Evolutionary conservation across 345 rosid species (phyloP).

Genomic region (Streptanthus diversifolius): DNA sequence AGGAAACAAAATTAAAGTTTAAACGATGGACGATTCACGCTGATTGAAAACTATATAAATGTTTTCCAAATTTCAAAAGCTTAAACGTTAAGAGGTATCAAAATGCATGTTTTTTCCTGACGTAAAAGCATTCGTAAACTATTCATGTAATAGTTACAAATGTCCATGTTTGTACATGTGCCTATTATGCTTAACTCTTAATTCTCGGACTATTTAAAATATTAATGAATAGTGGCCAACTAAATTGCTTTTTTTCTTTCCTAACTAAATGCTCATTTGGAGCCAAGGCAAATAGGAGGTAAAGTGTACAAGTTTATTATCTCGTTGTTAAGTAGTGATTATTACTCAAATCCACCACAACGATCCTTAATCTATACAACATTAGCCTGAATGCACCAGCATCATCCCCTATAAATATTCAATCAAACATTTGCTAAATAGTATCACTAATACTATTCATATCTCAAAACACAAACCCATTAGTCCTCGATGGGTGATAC

Average conservation of each 20-base stretch:
- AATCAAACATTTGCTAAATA: not conserved
- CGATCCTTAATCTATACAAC: constrained; percentile 25
- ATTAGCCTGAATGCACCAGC: constrained; percentile 3
- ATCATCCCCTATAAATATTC: constrained; percentile 11
- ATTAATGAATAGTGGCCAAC: not conserved
- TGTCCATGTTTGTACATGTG: constrained; percentile 13
- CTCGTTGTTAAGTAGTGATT: constrained; percentile 16
- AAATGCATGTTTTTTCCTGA: constrained; percentile 15
- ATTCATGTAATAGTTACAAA: not conserved
- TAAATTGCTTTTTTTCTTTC: constrained; percentile 1
- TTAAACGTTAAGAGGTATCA: constrained; percentile 30
- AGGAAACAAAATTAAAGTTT: not conserved
- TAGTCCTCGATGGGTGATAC: constrained; percentile 17
- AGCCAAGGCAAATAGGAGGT: constrained; percentile 9
- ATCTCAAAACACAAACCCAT: constrained; percentile 1
- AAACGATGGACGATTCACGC: not conserved
- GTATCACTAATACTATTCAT: not conserved
- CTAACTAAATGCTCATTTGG: not conserved
- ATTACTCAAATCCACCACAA: constrained; percentile 26
- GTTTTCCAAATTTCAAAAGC: not conserved
- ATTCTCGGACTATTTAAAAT: constrained; percentile 5
- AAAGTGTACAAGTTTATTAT: constrained; percentile 8
- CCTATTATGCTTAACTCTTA: constrained; percentile 27
- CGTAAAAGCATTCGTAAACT: constrained; percentile 29
- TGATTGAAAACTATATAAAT: too few relatives aligned